Percentiles rank a stretch among this genome's conserved stretches.
phyloP scores from a whole-genome alignment of 75 land plant genomes.

The Cryptomeria japonica region DNA sequence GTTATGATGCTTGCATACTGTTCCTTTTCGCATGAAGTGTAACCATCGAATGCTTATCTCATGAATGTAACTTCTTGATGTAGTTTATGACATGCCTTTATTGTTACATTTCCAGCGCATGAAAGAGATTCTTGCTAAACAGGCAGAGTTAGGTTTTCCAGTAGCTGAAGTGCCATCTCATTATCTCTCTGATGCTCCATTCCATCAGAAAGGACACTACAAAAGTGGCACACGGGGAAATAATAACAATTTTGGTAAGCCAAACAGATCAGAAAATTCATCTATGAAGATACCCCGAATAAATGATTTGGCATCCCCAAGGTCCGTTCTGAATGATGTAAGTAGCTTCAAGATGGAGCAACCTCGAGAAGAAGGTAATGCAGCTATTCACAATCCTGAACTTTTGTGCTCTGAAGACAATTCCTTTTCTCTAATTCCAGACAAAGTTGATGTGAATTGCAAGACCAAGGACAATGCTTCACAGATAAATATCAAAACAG shows the following conservation, averaged over 20 bases:
- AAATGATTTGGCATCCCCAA: not conserved
- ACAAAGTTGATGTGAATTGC: constrained; percentile 2
- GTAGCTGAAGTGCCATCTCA: constrained; percentile 85
- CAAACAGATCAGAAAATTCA: constrained; percentile 17
- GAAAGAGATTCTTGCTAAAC: constrained; percentile 77
- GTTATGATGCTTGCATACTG: not conserved
- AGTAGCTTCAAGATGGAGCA: not conserved
- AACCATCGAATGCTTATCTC: not conserved
- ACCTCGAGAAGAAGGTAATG: not conserved
- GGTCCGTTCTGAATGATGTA: constrained; percentile 2
- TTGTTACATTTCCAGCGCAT: constrained; percentile 63
- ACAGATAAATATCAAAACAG: not conserved
- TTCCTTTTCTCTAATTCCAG: not conserved
- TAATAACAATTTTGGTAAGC: constrained; percentile 22
- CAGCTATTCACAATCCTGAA: not conserved
- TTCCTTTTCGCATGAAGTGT: not conserved
- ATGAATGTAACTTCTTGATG: not conserved
- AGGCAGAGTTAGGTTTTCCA: constrained; percentile 80
- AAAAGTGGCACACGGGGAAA: constrained; percentile 8
- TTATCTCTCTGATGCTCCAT: constrained; percentile 56
- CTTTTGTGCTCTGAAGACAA: not conserved
- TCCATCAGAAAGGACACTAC: constrained; percentile 12
- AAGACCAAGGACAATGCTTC: not conserved
- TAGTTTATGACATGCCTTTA: not conserved
- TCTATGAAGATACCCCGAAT: not conserved